Base-by-base conservation (phyloP, 164 flowering plant genomes). In the Cinnamomum chago region DNA sequence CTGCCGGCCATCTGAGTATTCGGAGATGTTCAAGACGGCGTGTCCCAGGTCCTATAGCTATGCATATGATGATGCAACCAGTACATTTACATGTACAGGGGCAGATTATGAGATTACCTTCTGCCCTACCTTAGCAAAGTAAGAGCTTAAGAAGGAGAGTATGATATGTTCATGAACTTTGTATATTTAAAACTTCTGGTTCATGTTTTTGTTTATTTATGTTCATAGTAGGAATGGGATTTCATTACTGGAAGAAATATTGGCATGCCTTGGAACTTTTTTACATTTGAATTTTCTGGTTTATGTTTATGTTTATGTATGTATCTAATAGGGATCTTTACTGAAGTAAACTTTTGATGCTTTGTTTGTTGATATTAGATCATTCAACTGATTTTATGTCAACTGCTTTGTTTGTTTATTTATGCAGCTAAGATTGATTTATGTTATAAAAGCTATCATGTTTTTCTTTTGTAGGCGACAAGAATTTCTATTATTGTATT, bases 41-140 rank as follows among this genome's bases (percentile, higher is more conserved):
- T 90, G 92, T 65, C 93, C 93, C 0, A 85, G 73, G 55, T 80
- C 95, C 55, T 89, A 90, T 74, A 90, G 90, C 80, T 88, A 88
- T 71, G 89, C 90, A 0, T 87, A 82, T 58, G 92, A 88, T 66
- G 92, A 90, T 73, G 84, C 86, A 13, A 81, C 88, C 2, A 90
- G 92, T 72, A 88, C 92, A 6, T 90, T 88, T 78, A 87, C 90
- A 2, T 88, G 92, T 72, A 77, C 73, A 0, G 92, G 84, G 5
- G 88, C 90, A 0, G 87, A 86, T 78, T 90, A 88, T 80, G 78
- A 79, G 17, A 80, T 90, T n/a, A 88, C 90, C 18, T 66, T 66
- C 30, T 66, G 69, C 20, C 60, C 60, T 12, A 4, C 60, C n/a
- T 55, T 55, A 20, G 20, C 60, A 55, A 55, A n/a, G 60, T 55